Evolutionary conservation across 1,284 basidiomycete genomes (phyloP).

Genomic region (Cryptococcus sp.): DNA sequence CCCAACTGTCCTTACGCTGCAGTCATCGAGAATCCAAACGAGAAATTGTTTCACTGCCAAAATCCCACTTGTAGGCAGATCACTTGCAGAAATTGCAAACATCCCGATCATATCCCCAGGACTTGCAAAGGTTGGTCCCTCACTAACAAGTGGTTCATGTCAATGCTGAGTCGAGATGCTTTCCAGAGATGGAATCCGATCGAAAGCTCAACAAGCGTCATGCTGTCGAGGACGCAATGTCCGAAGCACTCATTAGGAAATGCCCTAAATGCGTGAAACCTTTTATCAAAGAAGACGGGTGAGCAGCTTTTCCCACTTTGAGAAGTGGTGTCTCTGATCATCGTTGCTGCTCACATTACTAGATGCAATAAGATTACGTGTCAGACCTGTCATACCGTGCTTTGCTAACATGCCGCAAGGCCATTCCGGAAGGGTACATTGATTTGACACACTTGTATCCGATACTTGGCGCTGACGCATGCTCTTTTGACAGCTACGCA

Average conservation of each 20-base stretch:
- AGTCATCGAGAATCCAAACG: conserved; percentile 73
- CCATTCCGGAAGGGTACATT: conserved; percentile 54
- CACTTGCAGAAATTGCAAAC: conserved; percentile 73
- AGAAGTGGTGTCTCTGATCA: not conserved
- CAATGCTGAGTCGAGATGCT: not conserved
- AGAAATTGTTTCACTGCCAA: conserved; percentile 76
- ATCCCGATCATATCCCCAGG: conserved; percentile 79
- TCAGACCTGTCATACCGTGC: conserved; percentile 65
- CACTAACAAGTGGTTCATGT: not conserved
- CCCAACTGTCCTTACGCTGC: conserved; percentile 82
- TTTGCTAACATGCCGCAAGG: conserved; percentile 75
- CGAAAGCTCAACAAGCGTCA: conserved; percentile 71
- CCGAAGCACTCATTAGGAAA: conserved; percentile 75
- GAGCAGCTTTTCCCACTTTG: conserved; percentile 61
- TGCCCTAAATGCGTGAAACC: conserved; percentile 62
- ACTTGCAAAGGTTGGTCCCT: conserved; percentile 68
- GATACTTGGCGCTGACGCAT: not conserved
- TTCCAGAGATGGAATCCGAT: conserved; percentile 67
- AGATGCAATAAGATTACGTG: conserved; percentile 66
- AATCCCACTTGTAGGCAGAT: conserved; percentile 70
- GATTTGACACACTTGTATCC: not conserved
- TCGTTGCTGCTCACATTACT: too few relatives aligned
- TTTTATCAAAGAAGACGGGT: conserved; percentile 55
- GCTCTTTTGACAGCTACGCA: conserved; percentile 63
- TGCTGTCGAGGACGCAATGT: conserved; percentile 85